phyloP scores from a whole-genome alignment of 768 basidiomycete genomes.

The Paxillus involutus region DNA sequence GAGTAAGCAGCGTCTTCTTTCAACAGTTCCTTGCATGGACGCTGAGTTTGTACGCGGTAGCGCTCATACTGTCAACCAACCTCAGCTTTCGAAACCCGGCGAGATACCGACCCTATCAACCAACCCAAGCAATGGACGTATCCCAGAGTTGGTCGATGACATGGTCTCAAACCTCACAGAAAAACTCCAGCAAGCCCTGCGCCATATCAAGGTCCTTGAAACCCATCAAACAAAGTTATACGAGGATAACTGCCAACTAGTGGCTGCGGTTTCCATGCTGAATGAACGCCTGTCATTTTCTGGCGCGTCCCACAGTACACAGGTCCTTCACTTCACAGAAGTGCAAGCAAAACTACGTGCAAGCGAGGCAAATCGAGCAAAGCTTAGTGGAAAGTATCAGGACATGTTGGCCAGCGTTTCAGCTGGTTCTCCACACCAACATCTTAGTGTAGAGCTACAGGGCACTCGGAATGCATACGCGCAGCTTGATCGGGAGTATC shows the following conservation, averaged over 20 bases:
- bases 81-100: not conserved
- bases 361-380: constrained; percentile 17
- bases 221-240: constrained; percentile 34
- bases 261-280: constrained; percentile 27
- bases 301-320: constrained; percentile 14
- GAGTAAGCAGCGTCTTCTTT: constrained; percentile 10
- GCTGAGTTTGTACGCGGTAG: constrained; percentile 5
- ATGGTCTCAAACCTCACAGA: constrained; percentile 34
- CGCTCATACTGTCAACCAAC: not conserved
- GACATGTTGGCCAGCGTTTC: constrained; percentile 18
- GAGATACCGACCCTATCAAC: constrained; percentile 6
- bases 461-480: constrained; percentile 14
- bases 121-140: constrained; percentile 36
- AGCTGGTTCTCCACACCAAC: constrained; percentile 13
- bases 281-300: constrained; percentile 28
- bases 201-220: constrained; percentile 33
- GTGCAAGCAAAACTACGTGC: constrained; percentile 27
- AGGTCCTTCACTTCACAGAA: constrained; percentile 15
- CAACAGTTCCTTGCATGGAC: not conserved
- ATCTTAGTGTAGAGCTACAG: constrained; percentile 19
- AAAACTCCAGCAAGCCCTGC: constrained; percentile 18
- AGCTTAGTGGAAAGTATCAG: constrained; percentile 24
- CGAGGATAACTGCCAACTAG: constrained; percentile 37
- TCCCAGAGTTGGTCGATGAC: constrained; percentile 47
- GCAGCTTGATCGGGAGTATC: constrained; percentile 22